A percentile compares a stretch with the other conserved stretches of the same genome.
These are phyloP conservation scores for Epithemia pelagica DNA, from an alignment of 108 stramenopile genomes.

Conservation along the genomic window DNA sequence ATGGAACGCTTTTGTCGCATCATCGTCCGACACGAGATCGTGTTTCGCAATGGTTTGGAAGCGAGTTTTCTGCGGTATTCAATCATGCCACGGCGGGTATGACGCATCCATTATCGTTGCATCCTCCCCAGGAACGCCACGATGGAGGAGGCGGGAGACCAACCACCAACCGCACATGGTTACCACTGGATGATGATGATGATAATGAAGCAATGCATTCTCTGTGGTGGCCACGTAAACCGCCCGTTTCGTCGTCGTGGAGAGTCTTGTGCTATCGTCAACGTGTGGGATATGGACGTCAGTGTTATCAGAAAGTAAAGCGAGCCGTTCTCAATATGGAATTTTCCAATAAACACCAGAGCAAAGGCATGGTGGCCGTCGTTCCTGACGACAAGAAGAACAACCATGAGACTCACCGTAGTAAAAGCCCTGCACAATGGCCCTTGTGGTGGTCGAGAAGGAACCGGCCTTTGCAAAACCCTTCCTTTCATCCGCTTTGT, in stretches of 20 bases:
- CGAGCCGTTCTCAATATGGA: slow-evolving; percentile 45
- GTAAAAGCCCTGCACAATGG: neutral
- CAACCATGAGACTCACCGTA: neutral
- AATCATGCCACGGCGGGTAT: slow-evolving; percentile 39
- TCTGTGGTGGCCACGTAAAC: slow-evolving; percentile 3
- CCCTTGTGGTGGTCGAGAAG: neutral
- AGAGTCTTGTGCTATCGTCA: slow-evolving; percentile 25
- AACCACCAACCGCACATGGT: too few species aligned
- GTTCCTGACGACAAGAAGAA: neutral
- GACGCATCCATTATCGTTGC: slow-evolving; percentile 36
- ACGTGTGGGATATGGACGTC: slow-evolving; percentile 33
- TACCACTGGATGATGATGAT: slow-evolving; percentile 1
- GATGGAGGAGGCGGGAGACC: too few species aligned
- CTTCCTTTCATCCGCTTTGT: too few species aligned
- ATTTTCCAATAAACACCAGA: slow-evolving; percentile 21
- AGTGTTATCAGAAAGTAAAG: slow-evolving; percentile 35
- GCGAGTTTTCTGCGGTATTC: slow-evolving; percentile 14
- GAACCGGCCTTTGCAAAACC: neutral
- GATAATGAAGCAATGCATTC: too few species aligned
- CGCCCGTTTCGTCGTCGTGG: slow-evolving; percentile 18
- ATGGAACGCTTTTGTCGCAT: neutral
- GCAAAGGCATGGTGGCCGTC: slow-evolving; percentile 17
- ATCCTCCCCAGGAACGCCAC: too few species aligned
- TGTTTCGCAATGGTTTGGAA: neutral
- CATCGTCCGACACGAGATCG: neutral